Conservation (phyloP, 108 stramenopile species). For the Fistulifera solaris region DNA sequence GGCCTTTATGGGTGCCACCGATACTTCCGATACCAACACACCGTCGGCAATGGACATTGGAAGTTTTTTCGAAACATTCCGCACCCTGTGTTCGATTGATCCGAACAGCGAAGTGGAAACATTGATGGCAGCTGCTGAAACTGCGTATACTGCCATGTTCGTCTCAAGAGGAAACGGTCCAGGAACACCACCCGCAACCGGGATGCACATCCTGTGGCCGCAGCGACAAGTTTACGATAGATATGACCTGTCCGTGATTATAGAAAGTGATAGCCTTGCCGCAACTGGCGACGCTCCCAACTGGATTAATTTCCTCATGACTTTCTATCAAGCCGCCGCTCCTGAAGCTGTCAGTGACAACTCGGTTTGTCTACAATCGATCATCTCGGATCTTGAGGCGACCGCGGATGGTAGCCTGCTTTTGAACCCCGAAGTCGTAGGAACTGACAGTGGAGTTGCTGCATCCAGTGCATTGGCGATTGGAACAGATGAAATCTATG, state of each 20-base stretch:
- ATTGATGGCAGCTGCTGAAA: not conserved
- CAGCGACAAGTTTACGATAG: not conserved
- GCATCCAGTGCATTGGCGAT: too few species aligned
- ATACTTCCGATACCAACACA: not conserved
- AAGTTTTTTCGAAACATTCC: conserved; percentile 4
- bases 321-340: not conserved
- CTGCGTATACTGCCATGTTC: conserved; percentile 16
- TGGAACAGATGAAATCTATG: too few species aligned
- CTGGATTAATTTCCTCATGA: not conserved
- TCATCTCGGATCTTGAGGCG: too few species aligned
- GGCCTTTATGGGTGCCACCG: conserved; percentile 13
- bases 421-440: too few species aligned
- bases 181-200: conserved; percentile 12
- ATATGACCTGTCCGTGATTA: not conserved
- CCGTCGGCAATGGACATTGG: conserved; percentile 11
- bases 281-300: not conserved
- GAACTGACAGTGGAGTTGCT: too few species aligned
- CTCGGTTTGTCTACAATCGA: too few species aligned
- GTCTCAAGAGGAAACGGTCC: conserved; percentile 7
- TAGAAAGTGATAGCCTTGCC: not conserved
- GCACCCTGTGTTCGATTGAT: not conserved
- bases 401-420: too few species aligned
- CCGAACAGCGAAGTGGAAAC: not conserved
- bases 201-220: conserved; percentile 18
- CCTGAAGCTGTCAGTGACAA: too few species aligned